A percentile compares a stretch with the other conserved stretches of the same genome.
phyloP scores from a whole-genome alignment of 257 asterid species.

The Solanum corneliomulleri region DNA sequence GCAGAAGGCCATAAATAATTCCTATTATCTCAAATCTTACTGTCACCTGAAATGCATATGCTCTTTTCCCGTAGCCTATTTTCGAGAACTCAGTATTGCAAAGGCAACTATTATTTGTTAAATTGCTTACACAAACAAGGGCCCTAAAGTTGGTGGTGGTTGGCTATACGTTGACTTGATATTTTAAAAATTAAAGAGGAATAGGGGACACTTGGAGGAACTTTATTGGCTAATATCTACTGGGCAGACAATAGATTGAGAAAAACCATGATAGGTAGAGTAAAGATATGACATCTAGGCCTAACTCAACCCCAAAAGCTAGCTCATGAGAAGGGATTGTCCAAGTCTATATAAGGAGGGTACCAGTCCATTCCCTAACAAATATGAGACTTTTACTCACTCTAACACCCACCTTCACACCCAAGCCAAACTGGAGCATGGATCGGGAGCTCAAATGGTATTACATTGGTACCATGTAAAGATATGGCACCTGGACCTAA shows the following conservation, averaged over 20 bases:
- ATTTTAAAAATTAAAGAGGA: not conserved
- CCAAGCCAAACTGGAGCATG: not conserved
- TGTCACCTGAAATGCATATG: not conserved
- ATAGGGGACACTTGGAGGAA: not conserved
- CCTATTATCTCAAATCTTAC: not conserved
- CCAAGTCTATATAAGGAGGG: not conserved
- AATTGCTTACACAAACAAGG: not conserved
- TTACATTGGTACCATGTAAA: not conserved
- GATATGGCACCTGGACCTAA: not conserved
- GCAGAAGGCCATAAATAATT: not conserved
- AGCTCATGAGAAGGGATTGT: not conserved
- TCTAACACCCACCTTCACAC: not conserved
- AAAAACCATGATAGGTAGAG: not conserved
- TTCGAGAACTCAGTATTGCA: not conserved
- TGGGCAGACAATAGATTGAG: not conserved
- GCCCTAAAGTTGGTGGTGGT: not conserved
- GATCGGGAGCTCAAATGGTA: not conserved
- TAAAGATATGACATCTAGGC: not conserved
- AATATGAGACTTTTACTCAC: not conserved
- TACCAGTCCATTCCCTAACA: not conserved
- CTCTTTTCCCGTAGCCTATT: not conserved
- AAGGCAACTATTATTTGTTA: not conserved
- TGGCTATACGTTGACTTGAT: not conserved
- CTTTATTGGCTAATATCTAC: not conserved
- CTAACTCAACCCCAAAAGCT: not conserved